Evolutionary conservation across 345 rosid genomes (phyloP).

Genomic region (Citrus glauca): DNA sequence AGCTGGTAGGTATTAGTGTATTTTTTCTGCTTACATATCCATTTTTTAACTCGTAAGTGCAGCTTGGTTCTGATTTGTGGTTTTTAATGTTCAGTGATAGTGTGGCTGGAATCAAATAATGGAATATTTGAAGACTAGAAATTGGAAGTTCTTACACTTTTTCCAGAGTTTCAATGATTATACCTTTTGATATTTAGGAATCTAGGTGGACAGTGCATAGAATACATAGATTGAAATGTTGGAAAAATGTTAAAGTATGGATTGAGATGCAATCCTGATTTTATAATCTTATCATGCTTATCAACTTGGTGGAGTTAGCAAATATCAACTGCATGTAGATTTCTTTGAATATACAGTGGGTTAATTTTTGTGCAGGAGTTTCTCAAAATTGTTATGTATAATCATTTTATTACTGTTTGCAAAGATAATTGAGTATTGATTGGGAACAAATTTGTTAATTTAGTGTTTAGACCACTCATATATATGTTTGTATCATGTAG

Average conservation of each 20-base stretch:
- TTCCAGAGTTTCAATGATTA: not conserved
- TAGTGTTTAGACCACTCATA: slow-evolving; percentile 4
- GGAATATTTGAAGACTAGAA: not conserved
- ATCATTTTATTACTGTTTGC: not conserved
- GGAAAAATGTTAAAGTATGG: not conserved
- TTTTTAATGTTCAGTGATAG: not conserved
- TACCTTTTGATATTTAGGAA: not conserved
- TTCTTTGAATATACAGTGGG: not conserved
- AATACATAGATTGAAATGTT: not conserved
- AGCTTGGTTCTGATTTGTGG: not conserved
- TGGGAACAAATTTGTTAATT: not conserved
- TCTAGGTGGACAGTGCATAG: not conserved
- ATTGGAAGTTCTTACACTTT: not conserved
- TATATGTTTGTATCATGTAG: slow-evolving; percentile 13
- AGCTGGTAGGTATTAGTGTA: not conserved
- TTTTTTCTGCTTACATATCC: not conserved
- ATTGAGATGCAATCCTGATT: not conserved
- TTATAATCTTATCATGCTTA: not conserved
- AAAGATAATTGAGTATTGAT: not conserved
- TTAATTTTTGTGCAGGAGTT: not conserved
- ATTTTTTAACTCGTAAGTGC: not conserved
- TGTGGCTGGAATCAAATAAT: not conserved
- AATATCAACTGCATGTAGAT: not conserved
- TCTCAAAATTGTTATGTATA: not conserved
- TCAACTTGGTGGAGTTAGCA: not conserved